Percentiles rank a stretch among this genome's conserved stretches.
Conservation (phyloP, 352 stramenopile species). For the Phytophthora sansomeana region DNA sequence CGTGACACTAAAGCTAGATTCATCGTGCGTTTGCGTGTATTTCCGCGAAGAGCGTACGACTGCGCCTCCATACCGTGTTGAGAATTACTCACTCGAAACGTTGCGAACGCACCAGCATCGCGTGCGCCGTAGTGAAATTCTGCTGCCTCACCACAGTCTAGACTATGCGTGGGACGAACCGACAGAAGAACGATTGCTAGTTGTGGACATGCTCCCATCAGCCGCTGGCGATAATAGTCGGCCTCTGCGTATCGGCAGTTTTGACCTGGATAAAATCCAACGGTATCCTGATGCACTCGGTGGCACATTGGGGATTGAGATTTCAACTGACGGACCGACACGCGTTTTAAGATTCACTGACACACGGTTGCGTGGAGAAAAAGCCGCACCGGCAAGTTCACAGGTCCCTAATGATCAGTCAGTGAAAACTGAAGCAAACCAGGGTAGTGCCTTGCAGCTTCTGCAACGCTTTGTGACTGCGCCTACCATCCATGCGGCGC, state of each 20-base stretch:
- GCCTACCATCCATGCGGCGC: conserved; percentile 56
- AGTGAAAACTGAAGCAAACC: conserved; percentile 34
- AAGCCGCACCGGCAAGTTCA: conserved; percentile 29
- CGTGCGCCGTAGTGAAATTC: conserved; percentile 84
- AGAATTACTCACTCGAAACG: conserved; percentile 91
- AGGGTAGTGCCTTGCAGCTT: conserved; percentile 40
- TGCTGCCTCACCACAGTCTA: conserved; percentile 86
- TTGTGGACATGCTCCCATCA: conserved; percentile 91
- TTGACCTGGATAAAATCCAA: conserved; percentile 85
- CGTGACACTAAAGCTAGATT: conserved; percentile 81
- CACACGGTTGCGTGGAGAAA: conserved; percentile 69
- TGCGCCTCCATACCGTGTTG: conserved; percentile 84
- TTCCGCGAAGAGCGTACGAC: conserved; percentile 82
- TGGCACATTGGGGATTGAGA: conserved; percentile 81
- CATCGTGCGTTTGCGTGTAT: conserved; percentile 82
- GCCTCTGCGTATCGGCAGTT: conserved; percentile 84
- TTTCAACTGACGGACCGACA: conserved; percentile 87
- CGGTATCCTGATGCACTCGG: conserved; percentile 78
- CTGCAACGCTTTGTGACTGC: conserved; percentile 59
- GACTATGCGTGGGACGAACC: conserved; percentile 92
- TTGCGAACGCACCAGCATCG: conserved; percentile 86
- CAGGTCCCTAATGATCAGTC: conserved; percentile 35
- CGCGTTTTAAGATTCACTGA: conserved; percentile 90
- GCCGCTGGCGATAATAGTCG: conserved; percentile 88
- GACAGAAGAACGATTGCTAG: conserved; percentile 76